These are phyloP conservation scores for Penicillium sp. DNA, from an alignment of 2,329 filamentous ascomycete genomes.

Conservation along the genomic window DNA sequence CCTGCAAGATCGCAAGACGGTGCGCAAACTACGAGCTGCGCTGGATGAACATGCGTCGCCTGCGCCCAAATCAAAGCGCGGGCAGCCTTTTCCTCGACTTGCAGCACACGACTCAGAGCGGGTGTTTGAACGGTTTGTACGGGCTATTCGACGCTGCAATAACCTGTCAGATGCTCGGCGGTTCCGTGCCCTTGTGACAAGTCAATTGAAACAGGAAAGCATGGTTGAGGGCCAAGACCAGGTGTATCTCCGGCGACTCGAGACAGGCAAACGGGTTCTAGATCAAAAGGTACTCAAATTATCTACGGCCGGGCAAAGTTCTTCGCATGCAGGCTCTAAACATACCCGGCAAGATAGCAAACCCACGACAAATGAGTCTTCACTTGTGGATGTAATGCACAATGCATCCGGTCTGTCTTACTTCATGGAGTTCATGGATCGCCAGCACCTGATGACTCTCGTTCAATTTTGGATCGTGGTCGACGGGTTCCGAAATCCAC, in stretches of 20 bases:
- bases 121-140: slow-evolving; percentile 89
- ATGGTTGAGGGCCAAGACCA: slow-evolving; percentile 72
- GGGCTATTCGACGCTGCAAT: slow-evolving; percentile 78
- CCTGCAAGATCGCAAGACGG: slow-evolving; percentile 91
- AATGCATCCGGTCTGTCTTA: slow-evolving; percentile 89
- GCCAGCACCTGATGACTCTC: slow-evolving; percentile 74
- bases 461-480: slow-evolving; percentile 99
- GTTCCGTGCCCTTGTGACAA: slow-evolving; percentile 86
- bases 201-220: slow-evolving; percentile 81
- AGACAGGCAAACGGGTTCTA: slow-evolving; percentile 81
- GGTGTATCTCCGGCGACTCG: slow-evolving; percentile 78
- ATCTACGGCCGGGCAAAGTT: slow-evolving; percentile 57
- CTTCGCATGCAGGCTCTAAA: slow-evolving; percentile 24
- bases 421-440: slow-evolving; percentile 99
- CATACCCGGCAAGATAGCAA: slow-evolving; percentile 35
- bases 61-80: slow-evolving; percentile 59
- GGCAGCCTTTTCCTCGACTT: slow-evolving; percentile 72
- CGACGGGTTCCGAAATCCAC: slow-evolving; percentile 87
- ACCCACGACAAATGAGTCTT: slow-evolving; percentile 67
- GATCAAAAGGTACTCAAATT: slow-evolving; percentile 85
- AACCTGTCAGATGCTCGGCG: slow-evolving; percentile 88
- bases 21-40: slow-evolving; percentile 82
- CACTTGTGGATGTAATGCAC: slow-evolving; percentile 77
- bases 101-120: slow-evolving; percentile 77
- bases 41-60: slow-evolving; percentile 89